Evolutionary conservation across 2,329 filamentous ascomycete genomes (phyloP).

Genomic region (Colletotrichum sp.): DNA sequence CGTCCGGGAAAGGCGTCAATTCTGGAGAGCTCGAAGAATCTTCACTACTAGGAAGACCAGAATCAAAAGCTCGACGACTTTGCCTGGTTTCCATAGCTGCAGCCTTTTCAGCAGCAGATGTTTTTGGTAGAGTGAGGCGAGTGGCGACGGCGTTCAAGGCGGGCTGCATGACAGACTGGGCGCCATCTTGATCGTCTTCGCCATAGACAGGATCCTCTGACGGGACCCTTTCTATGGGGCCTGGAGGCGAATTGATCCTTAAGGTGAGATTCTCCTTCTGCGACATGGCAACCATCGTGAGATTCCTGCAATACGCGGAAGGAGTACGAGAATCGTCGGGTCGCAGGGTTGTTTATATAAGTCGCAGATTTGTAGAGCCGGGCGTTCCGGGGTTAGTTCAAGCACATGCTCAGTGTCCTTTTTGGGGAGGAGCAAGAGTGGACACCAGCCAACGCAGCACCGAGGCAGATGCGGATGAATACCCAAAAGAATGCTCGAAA

Average conservation of each 20-base stretch:
- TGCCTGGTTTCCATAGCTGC: slow-evolving; percentile 54
- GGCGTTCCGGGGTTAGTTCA: slow-evolving; percentile 15
- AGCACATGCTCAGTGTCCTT: slow-evolving; percentile 20
- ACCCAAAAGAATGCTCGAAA: neutral
- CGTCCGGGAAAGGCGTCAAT: slow-evolving; percentile 17
- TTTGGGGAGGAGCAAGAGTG: slow-evolving; percentile 14
- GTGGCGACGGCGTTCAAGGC: slow-evolving; percentile 62
- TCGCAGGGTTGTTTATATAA: slow-evolving; percentile 1
- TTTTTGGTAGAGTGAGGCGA: slow-evolving; percentile 58
- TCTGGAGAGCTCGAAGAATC: slow-evolving; percentile 19
- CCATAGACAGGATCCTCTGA: slow-evolving; percentile 38
- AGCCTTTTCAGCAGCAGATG: slow-evolving; percentile 63
- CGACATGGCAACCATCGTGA: slow-evolving; percentile 13
- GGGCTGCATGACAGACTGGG: slow-evolving; percentile 64
- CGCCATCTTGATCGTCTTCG: slow-evolving; percentile 54
- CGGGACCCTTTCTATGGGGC: slow-evolving; percentile 10
- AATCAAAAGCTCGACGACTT: slow-evolving; percentile 39
- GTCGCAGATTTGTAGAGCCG: slow-evolving; percentile 7
- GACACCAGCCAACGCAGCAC: slow-evolving; percentile 12
- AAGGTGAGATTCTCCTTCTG: slow-evolving; percentile 1
- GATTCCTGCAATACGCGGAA: neutral
- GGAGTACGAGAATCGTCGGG: neutral
- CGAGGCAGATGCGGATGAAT: slow-evolving; percentile 11
- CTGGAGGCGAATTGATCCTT: neutral
- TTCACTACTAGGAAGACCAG: slow-evolving; percentile 4